phyloP scores from a whole-genome alignment of 2,329 filamentous ascomycete species.

The Cladorrhinum sp. region DNA sequence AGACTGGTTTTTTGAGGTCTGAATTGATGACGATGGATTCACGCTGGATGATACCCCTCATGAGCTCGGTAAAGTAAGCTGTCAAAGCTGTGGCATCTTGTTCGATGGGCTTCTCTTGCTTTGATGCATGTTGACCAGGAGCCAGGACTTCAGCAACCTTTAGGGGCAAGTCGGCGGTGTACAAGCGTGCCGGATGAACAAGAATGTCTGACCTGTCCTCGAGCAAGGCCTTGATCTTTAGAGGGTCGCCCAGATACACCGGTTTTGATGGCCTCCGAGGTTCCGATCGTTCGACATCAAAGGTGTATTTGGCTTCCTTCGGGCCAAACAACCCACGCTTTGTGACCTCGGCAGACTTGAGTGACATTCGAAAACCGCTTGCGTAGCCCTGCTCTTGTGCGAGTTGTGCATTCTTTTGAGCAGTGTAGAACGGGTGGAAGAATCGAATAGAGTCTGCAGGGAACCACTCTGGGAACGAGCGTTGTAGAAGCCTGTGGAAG shows the following conservation, averaged over 20 bases:
- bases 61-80: conserved; percentile 7
- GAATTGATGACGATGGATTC: conserved; percentile 9
- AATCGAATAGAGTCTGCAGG: conserved; percentile 14
- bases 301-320: background rate
- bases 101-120: background rate
- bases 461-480: conserved; percentile 52
- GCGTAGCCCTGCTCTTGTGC: conserved; percentile 10
- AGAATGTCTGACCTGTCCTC: background rate
- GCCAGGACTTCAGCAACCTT: conserved; percentile 7
- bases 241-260: background rate
- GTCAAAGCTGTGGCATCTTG: background rate
- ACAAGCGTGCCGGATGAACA: conserved; percentile 6
- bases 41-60: conserved; percentile 13
- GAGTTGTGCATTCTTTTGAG: conserved; percentile 11
- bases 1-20: background rate
- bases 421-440: conserved; percentile 20
- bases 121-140: background rate
- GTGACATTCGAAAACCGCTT: no score
- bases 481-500: conserved; percentile 63
- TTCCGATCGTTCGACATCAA: background rate
- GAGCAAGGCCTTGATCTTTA: background rate
- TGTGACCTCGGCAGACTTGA: no score
- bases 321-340: background rate
- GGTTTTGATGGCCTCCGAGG: background rate
- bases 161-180: conserved; percentile 1